Evolutionary conservation across 352 stramenopile genomes (phyloP), one percentile per base, ranked within the genome.

Genomic region (Phytophthora chlamydospora): DNA sequence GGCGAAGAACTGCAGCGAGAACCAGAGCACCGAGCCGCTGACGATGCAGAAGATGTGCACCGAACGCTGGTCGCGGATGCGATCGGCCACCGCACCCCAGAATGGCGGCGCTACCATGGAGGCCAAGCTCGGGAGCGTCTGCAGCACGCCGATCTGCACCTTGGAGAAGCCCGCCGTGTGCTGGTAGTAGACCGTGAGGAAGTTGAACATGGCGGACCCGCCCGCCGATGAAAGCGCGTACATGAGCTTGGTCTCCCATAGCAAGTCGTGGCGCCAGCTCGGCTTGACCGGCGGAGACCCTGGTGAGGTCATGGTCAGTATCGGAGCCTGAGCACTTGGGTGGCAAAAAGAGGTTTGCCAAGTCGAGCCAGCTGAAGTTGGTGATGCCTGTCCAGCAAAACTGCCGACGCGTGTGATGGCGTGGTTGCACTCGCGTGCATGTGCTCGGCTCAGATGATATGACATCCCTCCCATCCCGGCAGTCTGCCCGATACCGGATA

Each of bases 61-160:
- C 14, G 66, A 19, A 12, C 77, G 76, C 57, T 90, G 83, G 56
- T 78, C 56, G 21, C 60, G 68, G 49, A 88, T 77, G 39, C 65
- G 57, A 59, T 90, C 83, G 44, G 80, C 80, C 24, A 88, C 58
- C 4, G 78, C 74, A 17, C 83, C 80, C 80, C 80, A 92, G 39
- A 90, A 67, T 10, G 80, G 83, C 40, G 80, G 78, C 1, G 71
- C 69, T 17, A 90, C 38, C 19, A 92, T 82, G 8, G 80, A 53
- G 33, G 63, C 74, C 44, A 92, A 67, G 47, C 65, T 65, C 14
- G 73, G 80, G 10, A 92, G 62, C 16, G 80, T 83, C 69, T 89
- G 80, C 42, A 92, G 59, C 40, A 89, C 54, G 34, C 80, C 79
- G 55, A 90, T 90, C 66, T 92, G 73, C n/a, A 83, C 67, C 53